A percentile compares a stretch with the other conserved stretches of the same genome.
These are phyloP conservation scores for Cyclotella choctawhatcheeana DNA, from an alignment of 108 stramenopile genomes.

Conservation along the genomic window DNA sequence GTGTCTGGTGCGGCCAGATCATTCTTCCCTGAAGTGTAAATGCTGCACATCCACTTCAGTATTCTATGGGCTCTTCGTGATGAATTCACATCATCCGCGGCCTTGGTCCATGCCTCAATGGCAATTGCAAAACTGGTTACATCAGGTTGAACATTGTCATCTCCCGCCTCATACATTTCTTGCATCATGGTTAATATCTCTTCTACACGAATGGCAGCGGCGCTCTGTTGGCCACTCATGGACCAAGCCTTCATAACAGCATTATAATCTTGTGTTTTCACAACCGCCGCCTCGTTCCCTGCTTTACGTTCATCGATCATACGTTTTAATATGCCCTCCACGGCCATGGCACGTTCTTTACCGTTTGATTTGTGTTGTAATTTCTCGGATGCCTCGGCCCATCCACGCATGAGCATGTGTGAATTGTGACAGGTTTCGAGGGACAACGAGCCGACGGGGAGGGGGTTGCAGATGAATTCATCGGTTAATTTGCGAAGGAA, in stretches of 20 bases:
- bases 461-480: slow-evolving; percentile 61
- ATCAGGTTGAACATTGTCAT: slow-evolving; percentile 60
- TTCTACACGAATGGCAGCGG: slow-evolving; percentile 71
- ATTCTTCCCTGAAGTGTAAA: slow-evolving; percentile 55
- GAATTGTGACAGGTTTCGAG: slow-evolving; percentile 48
- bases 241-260: slow-evolving; percentile 76
- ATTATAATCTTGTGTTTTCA: slow-evolving; percentile 66
- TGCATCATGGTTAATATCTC: slow-evolving; percentile 79
- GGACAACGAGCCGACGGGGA: slow-evolving; percentile 58
- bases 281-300: slow-evolving; percentile 60
- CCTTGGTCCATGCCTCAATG: slow-evolving; percentile 53
- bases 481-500: slow-evolving; percentile 72
- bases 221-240: slow-evolving; percentile 47
- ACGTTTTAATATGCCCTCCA: slow-evolving; percentile 74
- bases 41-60: slow-evolving; percentile 72
- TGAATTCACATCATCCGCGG: slow-evolving; percentile 41
- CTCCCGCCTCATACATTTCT: slow-evolving; percentile 47
- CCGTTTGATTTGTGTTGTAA: slow-evolving; percentile 12
- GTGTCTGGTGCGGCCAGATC: slow-evolving; percentile 57
- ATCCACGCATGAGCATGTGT: slow-evolving; percentile 72
- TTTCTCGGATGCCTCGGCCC: slow-evolving; percentile 48
- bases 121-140: slow-evolving; percentile 45
- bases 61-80: slow-evolving; percentile 40
- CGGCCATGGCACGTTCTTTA: slow-evolving; percentile 65
- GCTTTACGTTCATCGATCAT: slow-evolving; percentile 74